Base-by-base conservation (phyloP, 2,329 filamentous ascomycete species). In the Intubia oerlemansii region DNA sequence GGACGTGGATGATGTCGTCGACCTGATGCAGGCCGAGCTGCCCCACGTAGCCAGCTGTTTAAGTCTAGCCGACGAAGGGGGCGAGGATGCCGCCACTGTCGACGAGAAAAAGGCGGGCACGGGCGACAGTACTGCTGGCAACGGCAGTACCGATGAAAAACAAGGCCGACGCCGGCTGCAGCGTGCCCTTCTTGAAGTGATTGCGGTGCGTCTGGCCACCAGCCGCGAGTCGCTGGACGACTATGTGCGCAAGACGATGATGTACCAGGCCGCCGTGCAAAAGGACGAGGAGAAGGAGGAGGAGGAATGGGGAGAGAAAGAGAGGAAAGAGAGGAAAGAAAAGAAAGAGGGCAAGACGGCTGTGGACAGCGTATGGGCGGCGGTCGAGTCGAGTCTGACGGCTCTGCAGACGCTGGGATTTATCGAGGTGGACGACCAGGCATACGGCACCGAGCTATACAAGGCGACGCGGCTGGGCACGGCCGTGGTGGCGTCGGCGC, bases 11-110 rank as follows among this genome's bases (percentile, higher is more conserved):
- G 64, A 64, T 11, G 72, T 81, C 5, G 58, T 74, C 18, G 66
- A 74, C 32, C 52, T 82, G 22, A 65, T 82, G 55, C 64, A 76
- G 41, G 69, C 75, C 2, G 73, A 81, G 30, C 56, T 81, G 37
- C 77, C 77, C 1, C 57, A 62, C 8, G 62, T 82, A 18, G 57
- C 63, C 21, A 82, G 77, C 41, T 76, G 72, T 38, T 50, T 82
- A 2, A 28, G 15, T 15, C 18, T 7, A 19, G 18, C 9, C 26
- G 26, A 19, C 7, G 18, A 19, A 19, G 7, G 10, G 18, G 7
- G 6, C 7, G 22, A 24, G 13, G 22, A 24, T 11, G 11, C 11
- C 22, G 10, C 18, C 7, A 19, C 18, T 6, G 10, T 10, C 7
- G 18, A 19, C 18, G 18, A 19, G 7, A 19, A 6, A 10, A 19